Conservation (phyloP, 192 early-diverging fungal genomes). For the Backusella australiensis region DNA sequence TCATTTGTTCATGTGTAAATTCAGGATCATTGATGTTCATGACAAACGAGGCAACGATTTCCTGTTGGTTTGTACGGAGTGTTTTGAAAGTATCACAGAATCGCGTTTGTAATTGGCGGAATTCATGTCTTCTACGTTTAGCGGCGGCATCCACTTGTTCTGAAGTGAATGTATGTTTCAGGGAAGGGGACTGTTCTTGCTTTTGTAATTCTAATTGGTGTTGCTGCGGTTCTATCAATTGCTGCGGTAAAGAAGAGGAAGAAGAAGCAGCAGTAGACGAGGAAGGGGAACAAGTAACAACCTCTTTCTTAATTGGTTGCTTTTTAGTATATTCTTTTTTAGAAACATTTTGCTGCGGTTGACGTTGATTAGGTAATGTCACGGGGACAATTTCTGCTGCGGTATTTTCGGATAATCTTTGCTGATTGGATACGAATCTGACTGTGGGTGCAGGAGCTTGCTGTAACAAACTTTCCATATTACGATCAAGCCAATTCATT, state of each 20-base stretch:
- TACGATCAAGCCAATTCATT: constrained; percentile 60
- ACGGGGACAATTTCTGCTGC: background rate
- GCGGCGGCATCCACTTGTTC: constrained; percentile 11
- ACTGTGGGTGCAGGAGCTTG: constrained; percentile 49
- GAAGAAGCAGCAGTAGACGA: background rate
- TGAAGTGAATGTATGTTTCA: background rate
- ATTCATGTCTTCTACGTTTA: constrained; percentile 11
- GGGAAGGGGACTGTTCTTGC: background rate
- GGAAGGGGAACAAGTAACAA: background rate
- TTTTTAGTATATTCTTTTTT: background rate
- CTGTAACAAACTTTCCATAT: constrained; percentile 62
- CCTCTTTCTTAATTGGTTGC: background rate
- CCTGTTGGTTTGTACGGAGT: background rate
- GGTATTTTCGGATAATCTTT: background rate
- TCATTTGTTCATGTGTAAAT: background rate
- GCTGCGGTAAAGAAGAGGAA: background rate
- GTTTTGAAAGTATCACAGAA: constrained; percentile 19
- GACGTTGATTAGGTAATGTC: background rate
- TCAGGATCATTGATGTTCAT: constrained; percentile 14
- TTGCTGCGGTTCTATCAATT: background rate
- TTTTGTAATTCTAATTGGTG: background rate
- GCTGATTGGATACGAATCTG: constrained; percentile 22
- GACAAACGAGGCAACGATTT: background rate
- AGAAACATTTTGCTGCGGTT: background rate
- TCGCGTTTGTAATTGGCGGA: constrained; percentile 18